A percentile compares a stretch with the other conserved stretches of the same genome.
phyloP scores from a whole-genome alignment of 1,139 yeast species.

The Trichomonascaceae sp. region DNA sequence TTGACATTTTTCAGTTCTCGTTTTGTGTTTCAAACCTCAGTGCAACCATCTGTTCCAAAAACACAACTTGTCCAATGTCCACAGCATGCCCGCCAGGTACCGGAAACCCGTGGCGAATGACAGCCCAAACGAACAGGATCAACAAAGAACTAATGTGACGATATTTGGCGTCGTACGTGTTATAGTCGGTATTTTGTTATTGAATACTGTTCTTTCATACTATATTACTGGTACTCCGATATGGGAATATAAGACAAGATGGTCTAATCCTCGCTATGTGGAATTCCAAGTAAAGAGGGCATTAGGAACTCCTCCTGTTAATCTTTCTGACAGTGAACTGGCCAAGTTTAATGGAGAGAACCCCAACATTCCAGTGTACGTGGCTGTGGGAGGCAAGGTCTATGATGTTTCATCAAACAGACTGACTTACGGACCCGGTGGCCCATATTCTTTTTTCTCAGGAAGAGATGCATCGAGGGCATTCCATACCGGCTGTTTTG shows the following conservation, averaged over 20 bases:
- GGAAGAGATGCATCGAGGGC: constrained; percentile 74
- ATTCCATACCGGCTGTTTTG: constrained; percentile 70
- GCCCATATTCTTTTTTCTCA: constrained; percentile 54
- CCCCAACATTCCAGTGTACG: constrained; percentile 47
- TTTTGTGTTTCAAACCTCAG: not conserved
- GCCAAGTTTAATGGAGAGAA: constrained; percentile 49
- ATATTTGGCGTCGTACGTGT: constrained; percentile 8
- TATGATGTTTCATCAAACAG: constrained; percentile 61
- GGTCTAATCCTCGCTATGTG: constrained; percentile 43
- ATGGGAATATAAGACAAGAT: constrained; percentile 46
- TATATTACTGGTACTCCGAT: constrained; percentile 32
- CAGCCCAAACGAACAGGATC: not conserved
- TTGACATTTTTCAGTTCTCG: too few relatives aligned
- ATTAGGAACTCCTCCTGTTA: constrained; percentile 21
- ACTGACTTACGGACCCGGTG: constrained; percentile 58
- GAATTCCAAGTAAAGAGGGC: constrained; percentile 28
- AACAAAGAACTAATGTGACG: constrained; percentile 14
- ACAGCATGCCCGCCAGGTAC: not conserved
- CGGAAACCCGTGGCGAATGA: not conserved
- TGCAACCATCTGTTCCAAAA: too few relatives aligned
- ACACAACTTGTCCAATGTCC: not conserved
- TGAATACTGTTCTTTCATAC: constrained; percentile 41
- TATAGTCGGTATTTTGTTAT: constrained; percentile 40
- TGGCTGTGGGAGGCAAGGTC: constrained; percentile 55
- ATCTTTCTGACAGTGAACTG: constrained; percentile 45